Evolutionary conservation across 305 asterid species (phyloP).

Genomic region (Fraxinus sp.): DNA sequence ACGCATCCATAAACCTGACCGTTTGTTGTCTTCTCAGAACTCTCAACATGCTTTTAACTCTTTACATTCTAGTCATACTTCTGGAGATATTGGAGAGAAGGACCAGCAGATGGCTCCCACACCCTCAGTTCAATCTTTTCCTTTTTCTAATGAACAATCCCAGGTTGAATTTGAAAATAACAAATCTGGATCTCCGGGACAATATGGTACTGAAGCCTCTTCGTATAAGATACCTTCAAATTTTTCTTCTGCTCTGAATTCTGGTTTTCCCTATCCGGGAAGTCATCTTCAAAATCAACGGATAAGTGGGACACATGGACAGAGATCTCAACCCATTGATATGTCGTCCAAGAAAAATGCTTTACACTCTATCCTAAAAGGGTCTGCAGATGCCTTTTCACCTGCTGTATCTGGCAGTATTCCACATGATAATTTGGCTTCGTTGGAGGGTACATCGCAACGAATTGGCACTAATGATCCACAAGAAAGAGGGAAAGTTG

Average conservation of each 20-base stretch:
- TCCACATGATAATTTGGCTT: constrained; percentile 32
- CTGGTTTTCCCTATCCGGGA: constrained; percentile 43
- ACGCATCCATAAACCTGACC: constrained; percentile 36
- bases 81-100: constrained; percentile 40
- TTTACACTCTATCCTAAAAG: constrained; percentile 39
- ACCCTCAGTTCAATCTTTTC: constrained; percentile 47
- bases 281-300: constrained; percentile 49
- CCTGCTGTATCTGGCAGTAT: constrained; percentile 41
- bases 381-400: constrained; percentile 38
- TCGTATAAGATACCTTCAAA: constrained; percentile 41
- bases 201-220: constrained; percentile 31
- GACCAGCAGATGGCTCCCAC: constrained; percentile 36
- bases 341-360: constrained; percentile 30
- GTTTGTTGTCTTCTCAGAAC: constrained; percentile 42
- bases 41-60: constrained; percentile 31
- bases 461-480: constrained; percentile 33
- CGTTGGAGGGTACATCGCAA: constrained; percentile 29
- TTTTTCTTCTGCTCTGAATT: constrained; percentile 39
- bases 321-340: constrained; percentile 31
- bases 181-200: constrained; percentile 37
- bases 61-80: constrained; percentile 30
- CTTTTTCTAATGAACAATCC: constrained; percentile 38
- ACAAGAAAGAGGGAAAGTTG: constrained; percentile 35
- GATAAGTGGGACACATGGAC: constrained; percentile 41
- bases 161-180: constrained; percentile 37